Conservation (phyloP, 148 eudicot species). For the Vaccinium macrocarpon region DNA sequence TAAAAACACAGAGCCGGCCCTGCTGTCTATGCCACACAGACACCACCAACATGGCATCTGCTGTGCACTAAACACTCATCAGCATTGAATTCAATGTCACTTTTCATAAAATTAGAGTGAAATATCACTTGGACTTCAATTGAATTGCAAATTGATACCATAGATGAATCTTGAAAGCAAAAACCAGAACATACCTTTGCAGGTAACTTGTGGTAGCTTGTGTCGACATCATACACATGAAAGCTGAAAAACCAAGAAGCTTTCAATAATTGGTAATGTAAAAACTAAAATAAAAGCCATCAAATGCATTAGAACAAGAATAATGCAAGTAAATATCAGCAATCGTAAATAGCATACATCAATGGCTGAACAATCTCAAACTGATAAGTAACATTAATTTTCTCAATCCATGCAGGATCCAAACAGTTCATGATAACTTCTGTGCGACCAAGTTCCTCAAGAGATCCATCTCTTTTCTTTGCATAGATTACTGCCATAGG, state of each 20-base stretch:
- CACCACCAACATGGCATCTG: neutral
- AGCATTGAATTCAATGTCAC: neutral
- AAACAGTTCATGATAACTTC: constrained; percentile 83
- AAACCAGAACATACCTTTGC: constrained; percentile 52
- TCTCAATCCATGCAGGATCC: constrained; percentile 79
- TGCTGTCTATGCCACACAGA: neutral
- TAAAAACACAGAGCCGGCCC: neutral
- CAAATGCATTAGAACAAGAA: neutral
- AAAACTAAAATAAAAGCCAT: neutral
- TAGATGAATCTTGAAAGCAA: neutral
- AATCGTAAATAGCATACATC: constrained; percentile 43
- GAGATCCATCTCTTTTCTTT: constrained; percentile 63
- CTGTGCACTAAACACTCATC: neutral
- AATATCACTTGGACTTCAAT: neutral
- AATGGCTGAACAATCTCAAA: constrained; percentile 85
- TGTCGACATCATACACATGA: constrained; percentile 78
- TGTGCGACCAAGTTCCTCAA: constrained; percentile 91
- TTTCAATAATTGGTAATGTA: constrained; percentile 4
- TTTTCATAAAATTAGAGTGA: neutral
- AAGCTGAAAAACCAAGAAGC: constrained; percentile 46
- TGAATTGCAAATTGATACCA: neutral
- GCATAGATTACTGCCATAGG: constrained; percentile 86
- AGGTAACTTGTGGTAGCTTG: constrained; percentile 64
- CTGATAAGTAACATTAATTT: constrained; percentile 64
- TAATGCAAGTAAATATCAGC: neutral